A percentile compares a stretch with the other conserved stretches of the same genome.
Conservation (phyloP, 805 yeast species). For the Saccharomyces kudriavzevii region DNA sequence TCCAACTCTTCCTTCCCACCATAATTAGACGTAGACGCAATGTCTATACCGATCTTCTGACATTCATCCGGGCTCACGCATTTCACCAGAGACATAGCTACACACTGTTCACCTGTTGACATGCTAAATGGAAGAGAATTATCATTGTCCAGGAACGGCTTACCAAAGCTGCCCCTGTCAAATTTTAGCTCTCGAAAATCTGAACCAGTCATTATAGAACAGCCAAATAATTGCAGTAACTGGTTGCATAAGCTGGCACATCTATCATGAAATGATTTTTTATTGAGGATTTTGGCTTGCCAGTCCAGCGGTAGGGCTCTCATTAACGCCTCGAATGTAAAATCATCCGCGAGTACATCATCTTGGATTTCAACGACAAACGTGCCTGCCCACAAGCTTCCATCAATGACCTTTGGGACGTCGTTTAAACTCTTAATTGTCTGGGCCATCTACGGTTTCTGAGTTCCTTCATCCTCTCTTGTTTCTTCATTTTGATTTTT, state of each 20-base stretch:
- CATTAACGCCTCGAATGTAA: conserved; percentile 42
- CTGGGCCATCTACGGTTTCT: not conserved
- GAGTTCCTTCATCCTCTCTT: not conserved
- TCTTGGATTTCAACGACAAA: not conserved
- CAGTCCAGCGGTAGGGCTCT: conserved; percentile 37
- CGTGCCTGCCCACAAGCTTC: not conserved
- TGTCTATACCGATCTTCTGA: conserved; percentile 39
- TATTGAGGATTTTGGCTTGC: conserved; percentile 36
- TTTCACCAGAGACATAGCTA: conserved; percentile 38
- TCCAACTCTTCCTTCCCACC: conserved; percentile 23
- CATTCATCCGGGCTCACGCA: conserved; percentile 2
- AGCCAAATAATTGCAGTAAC: conserved; percentile 41
- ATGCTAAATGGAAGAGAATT: conserved; percentile 41
- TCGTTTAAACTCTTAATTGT: not conserved
- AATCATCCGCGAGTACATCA: conserved; percentile 14
- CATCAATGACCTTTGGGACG: not conserved
- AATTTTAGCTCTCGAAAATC: conserved; percentile 21
- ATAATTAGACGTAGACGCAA: conserved; percentile 34
- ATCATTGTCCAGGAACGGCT: conserved; percentile 38
- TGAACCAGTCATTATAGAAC: conserved; percentile 21
- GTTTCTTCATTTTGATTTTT: not conserved
- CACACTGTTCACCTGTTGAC: conserved; percentile 47
- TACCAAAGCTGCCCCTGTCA: conserved; percentile 40
- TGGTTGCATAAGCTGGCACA: conserved; percentile 36
- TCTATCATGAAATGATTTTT: conserved; percentile 32